A percentile compares a stretch with the other conserved stretches of the same genome.
Evolutionary conservation across 2,329 filamentous ascomycete species (phyloP).

Genomic region (Penicillium sp.): DNA sequence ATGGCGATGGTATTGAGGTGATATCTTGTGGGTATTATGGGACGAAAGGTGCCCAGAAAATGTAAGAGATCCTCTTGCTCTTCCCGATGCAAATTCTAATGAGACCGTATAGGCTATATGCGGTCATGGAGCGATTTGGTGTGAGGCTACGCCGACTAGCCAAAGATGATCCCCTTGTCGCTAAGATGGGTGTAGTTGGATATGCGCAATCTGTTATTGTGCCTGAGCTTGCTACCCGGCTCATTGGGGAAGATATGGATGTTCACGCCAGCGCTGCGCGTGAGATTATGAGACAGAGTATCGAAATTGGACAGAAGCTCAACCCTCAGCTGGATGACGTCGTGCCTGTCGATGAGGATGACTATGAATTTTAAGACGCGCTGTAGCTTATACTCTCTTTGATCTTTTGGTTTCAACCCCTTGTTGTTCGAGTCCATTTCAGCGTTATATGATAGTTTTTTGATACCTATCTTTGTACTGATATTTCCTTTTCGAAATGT

Average conservation of each 20-base stretch:
- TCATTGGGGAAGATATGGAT: slow-evolving; percentile 61
- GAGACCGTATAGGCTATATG: slow-evolving; percentile 45
- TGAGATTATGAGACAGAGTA: slow-evolving; percentile 65
- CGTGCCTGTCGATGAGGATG: slow-evolving; percentile 29
- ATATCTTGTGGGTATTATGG: slow-evolving; percentile 83
- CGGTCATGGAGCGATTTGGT: slow-evolving; percentile 62
- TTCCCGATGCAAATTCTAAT: background rate
- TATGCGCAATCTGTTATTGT: slow-evolving; percentile 77
- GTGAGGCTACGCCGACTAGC: slow-evolving; percentile 61
- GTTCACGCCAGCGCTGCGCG: slow-evolving; percentile 49
- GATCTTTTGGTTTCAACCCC: background rate
- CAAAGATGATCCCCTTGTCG: slow-evolving; percentile 64
- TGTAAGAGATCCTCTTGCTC: slow-evolving; percentile 49
- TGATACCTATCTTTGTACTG: background rate
- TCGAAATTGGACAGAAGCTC: slow-evolving; percentile 65
- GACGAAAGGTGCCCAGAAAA: slow-evolving; percentile 66
- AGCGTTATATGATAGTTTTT: background rate
- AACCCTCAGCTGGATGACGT: slow-evolving; percentile 65
- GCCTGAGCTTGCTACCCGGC: slow-evolving; percentile 61
- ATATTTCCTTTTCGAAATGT: background rate
- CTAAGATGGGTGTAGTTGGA: slow-evolving; percentile 63
- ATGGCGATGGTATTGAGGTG: slow-evolving; percentile 48
- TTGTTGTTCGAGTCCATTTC: background rate
- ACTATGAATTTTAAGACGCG: background rate
- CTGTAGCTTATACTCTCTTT: background rate